Evolutionary conservation across 495 filamentous ascomycete genomes (phyloP).

Genomic region (Penicillium mononematosum): DNA sequence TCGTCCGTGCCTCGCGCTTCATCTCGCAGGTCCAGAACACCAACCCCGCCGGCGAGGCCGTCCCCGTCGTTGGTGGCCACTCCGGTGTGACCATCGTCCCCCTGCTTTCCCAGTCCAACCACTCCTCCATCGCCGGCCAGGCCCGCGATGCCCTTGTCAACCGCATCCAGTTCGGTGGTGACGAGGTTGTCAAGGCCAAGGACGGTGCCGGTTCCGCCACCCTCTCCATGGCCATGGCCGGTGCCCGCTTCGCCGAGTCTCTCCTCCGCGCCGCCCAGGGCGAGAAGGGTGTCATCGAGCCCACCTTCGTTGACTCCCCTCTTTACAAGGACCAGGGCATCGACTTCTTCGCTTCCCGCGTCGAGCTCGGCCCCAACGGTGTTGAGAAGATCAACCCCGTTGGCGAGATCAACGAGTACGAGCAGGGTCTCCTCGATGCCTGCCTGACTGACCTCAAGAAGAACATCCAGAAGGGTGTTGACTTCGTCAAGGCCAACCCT

Average conservation of each 20-base stretch:
- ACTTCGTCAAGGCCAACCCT: constrained; percentile 69
- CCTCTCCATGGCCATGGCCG: constrained; percentile 98
- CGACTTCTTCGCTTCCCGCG: constrained; percentile 90
- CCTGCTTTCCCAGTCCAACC: constrained; percentile 89
- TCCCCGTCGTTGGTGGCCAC: constrained; percentile 95
- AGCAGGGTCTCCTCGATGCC: constrained; percentile 85
- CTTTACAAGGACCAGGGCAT: constrained; percentile 96
- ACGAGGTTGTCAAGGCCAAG: constrained; percentile 99
- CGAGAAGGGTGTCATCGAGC: constrained; percentile 92
- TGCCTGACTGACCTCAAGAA: constrained; percentile 85
- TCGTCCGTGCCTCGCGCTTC: constrained; percentile 96
- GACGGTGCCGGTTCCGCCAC: constrained; percentile 97
- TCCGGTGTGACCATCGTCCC: constrained; percentile 97
- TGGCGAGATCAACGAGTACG: constrained; percentile 75
- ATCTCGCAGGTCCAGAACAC: constrained; percentile 87
- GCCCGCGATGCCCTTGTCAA: constrained; percentile 75
- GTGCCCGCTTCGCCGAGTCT: constrained; percentile 94
- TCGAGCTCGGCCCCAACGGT: constrained; percentile 95
- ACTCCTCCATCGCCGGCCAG: constrained; percentile 75
- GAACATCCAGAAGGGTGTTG: constrained; percentile 75
- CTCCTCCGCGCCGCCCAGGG: constrained; percentile 90
- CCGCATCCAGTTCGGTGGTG: constrained; percentile 98
- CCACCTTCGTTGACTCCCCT: constrained; percentile 93
- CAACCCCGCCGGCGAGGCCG: constrained; percentile 87
- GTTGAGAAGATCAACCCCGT: constrained; percentile 88